Base-by-base conservation (phyloP, 1,284 basidiomycete genomes). In the Ceratobasidium sp. region DNA sequence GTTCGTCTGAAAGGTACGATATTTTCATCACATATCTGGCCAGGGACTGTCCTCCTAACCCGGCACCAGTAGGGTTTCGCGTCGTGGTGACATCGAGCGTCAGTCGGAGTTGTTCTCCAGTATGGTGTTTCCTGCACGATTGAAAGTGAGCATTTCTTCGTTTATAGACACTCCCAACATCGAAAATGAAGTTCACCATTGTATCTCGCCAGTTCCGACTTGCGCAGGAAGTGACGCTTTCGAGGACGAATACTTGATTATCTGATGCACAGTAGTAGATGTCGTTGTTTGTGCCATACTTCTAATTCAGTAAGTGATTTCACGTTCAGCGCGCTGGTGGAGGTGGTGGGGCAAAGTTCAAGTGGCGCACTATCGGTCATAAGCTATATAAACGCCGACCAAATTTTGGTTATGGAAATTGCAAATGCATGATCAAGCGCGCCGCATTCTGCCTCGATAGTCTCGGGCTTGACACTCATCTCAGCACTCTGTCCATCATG, bases 401-500 rank as follows among this genome's bases (percentile, higher is more conserved):
- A 69, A 69, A 69, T 51, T 69, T 69, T 69, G 65, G 66, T 37
- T 39, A 53, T 39, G 27, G 3, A 16, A 54, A 54, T 58, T 58
- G 54, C 54, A 58, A 58, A 58, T 58, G 31, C 31, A 29, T 29
- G 31, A 41, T 41, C 31, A 24, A 54, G 29, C 54, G 13, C 39
- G 13, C 27, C n/a, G 29, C 31, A 22, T 29, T 39, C 48, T 49
- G 39, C 34, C 54, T 56, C 22, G 46, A 48, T 13, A 41, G 39
- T 22, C 34, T 62, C 39, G 37, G 16, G 22, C 39, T n/a, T 62
- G 59, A 37, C 49, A 13, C 13, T 62, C 31, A 19, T 16, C 16
- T 34, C 14, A 14, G 11, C 39, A 27, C 11, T 62, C 46, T 29
- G 7, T 13, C 22, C n/a, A 68, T 22, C 24, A 69, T 69, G 66